phyloP scores from a whole-genome alignment of 495 filamentous ascomycete species.

The Delitschia confertaspora region DNA sequence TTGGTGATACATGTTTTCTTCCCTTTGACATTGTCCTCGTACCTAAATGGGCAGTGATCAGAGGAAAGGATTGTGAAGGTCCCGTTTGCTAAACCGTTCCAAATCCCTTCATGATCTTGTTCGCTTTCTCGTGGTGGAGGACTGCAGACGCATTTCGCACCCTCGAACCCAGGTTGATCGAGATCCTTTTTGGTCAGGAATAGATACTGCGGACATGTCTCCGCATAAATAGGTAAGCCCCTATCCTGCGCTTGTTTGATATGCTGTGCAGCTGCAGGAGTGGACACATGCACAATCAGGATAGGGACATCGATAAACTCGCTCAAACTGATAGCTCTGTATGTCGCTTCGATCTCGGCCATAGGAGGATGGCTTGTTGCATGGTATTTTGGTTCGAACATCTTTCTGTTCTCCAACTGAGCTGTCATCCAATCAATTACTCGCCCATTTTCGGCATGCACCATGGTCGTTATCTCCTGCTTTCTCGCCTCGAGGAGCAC shows the following conservation, averaged over 20 bases:
- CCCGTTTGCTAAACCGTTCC: conserved; percentile 34
- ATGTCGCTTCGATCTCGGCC: conserved; percentile 50
- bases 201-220: conserved; percentile 61
- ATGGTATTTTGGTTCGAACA: conserved; percentile 49
- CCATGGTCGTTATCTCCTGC: conserved; percentile 48
- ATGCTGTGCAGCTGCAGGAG: conserved; percentile 41
- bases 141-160: conserved; percentile 34
- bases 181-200: conserved; percentile 48
- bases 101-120: conserved; percentile 31
- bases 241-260: conserved; percentile 49
- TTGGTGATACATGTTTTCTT: conserved; percentile 41
- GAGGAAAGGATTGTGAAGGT: conserved; percentile 48
- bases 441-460: conserved; percentile 54
- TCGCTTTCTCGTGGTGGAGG: conserved; percentile 32
- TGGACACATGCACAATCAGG: conserved; percentile 52
- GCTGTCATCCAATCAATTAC: conserved; percentile 35
- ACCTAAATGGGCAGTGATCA: conserved; percentile 50
- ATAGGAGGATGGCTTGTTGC: conserved; percentile 45
- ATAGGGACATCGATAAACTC: conserved; percentile 49
- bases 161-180: conserved; percentile 44
- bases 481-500: conserved; percentile 43
- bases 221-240: conserved; percentile 50
- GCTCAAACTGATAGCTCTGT: conserved; percentile 48
- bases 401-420: conserved; percentile 29
- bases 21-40: conserved; percentile 40